phyloP scores from a whole-genome alignment of 2,329 filamentous ascomycete species.

The Ceratocystis variospora region DNA sequence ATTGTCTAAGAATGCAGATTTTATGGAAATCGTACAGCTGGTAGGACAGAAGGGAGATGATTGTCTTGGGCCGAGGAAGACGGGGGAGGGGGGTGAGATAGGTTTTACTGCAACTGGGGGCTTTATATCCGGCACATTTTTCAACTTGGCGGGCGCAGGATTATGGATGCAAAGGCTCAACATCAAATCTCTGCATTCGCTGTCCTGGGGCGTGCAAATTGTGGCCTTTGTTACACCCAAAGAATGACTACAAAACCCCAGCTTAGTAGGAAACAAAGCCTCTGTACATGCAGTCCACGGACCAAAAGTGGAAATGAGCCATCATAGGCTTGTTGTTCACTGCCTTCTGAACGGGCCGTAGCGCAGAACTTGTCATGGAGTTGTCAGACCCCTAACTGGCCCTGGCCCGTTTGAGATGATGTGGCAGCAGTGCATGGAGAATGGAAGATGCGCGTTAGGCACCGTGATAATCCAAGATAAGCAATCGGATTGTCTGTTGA shows the following conservation, averaged over 20 bases:
- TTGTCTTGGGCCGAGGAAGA: too few species aligned
- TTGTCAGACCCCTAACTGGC: neutral
- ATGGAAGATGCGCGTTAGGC: neutral
- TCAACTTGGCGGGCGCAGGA: too few species aligned
- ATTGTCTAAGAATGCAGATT: neutral
- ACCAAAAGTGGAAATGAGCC: neutral
- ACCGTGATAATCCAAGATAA: neutral
- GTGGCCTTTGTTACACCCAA: too few species aligned
- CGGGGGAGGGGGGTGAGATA: too few species aligned
- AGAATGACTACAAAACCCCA: neutral
- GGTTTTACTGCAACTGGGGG: too few species aligned
- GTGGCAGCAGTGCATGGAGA: conserved; percentile 2
- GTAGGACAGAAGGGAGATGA: neutral
- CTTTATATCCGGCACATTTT: too few species aligned
- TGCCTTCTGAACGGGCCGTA: conserved; percentile 3
- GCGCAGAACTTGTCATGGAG: neutral
- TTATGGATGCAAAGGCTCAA: too few species aligned
- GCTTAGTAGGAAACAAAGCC: neutral
- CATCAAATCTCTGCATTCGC: too few species aligned
- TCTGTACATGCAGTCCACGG: neutral
- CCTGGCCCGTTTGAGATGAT: neutral
- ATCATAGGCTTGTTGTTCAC: neutral
- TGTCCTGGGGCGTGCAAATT: too few species aligned
- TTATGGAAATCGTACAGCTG: neutral
- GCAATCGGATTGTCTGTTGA: neutral